Evolutionary conservation across 1,139 yeast genomes (phyloP), one percentile per base, ranked within the genome.

Genomic region (Saccharomyces hybrid): DNA sequence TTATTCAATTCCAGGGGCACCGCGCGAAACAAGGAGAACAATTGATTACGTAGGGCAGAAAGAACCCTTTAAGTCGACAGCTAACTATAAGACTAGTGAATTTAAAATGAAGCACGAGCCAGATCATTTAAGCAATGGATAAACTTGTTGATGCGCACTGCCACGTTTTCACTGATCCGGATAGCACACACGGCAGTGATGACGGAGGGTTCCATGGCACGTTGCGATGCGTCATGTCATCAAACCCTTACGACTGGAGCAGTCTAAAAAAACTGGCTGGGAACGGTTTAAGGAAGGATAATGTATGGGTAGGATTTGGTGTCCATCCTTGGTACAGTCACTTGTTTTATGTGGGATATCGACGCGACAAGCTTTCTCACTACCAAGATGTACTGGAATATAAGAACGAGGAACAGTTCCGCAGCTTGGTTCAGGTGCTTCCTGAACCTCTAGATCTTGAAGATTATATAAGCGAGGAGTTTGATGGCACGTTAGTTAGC

Each of bases 271-370:
- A 56, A 6, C 56, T 78, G 31, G 70, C 75, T 7, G 69, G 65
- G 2, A 61, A 64, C 3, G 59, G 59, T 1, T 67, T 68, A 29
- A 70, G 86, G 1, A 38, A 14, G 14, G 27, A 19, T 23, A 5
- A 48, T 13, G 70, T 78, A 0, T 85, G 93, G 13, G 52, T 47
- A 0, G 82, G 84, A 52, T 84, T 83, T 67, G 99, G 98, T 0
- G 75, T 88, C 4, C 98, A 93, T 68, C 98, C 98, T 0, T 91
- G 97, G 97, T 89, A 80, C 64, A 72, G 82, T 2, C 96, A 91
- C 69, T 62, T 84, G 31, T 84, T 82, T 58, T 73, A 80, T 8
- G 60, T 70, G 5, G 68, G 62, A 0, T 56, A 53, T 9, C 11
- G 11, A 1, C 57, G 41, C 56, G 58, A 26, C 54, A 75, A 63